These are phyloP conservation scores for Alternaria novae-zelandiae DNA, from an alignment of 2,329 filamentous ascomycete genomes.

Conservation along the genomic window DNA sequence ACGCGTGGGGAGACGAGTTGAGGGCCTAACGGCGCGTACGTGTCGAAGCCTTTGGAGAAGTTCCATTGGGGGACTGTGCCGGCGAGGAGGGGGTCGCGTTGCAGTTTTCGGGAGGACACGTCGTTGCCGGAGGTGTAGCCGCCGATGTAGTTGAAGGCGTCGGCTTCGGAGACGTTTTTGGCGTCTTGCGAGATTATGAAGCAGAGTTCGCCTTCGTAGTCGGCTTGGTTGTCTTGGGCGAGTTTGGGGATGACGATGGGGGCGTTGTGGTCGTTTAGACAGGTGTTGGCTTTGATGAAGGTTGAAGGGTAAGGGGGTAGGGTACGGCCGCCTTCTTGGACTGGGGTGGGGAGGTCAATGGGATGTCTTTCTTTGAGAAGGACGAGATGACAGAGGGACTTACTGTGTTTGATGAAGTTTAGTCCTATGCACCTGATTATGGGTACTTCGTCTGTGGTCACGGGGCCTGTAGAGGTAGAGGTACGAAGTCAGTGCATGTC, in stretches of 20 bases:
- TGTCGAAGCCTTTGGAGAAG: conserved; percentile 65
- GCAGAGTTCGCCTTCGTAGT: conserved; percentile 49
- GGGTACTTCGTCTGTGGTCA: conserved; percentile 59
- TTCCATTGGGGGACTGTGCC: conserved; percentile 63
- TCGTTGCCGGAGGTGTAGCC: conserved; percentile 65
- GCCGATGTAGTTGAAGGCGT: conserved; percentile 59
- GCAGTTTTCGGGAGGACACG: conserved; percentile 60
- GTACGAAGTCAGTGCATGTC: too few species aligned
- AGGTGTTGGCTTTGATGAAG: conserved; percentile 58
- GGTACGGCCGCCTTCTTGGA: conserved; percentile 59
- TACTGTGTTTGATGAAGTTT: conserved; percentile 65
- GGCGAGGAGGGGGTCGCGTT: conserved; percentile 57
- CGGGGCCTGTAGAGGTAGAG: too few species aligned
- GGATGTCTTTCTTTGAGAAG: too few species aligned
- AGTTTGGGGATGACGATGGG: conserved; percentile 57
- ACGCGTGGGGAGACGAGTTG: conserved; percentile 53
- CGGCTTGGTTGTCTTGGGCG: conserved; percentile 56
- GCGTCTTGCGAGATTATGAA: conserved; percentile 61
- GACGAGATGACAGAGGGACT: background rate
- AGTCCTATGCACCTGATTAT: conserved; percentile 65
- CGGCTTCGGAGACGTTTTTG: conserved; percentile 55
- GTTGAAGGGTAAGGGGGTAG: conserved; percentile 58
- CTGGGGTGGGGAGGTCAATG: conserved; percentile 34
- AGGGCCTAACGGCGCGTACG: conserved; percentile 61
- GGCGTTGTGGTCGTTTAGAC: conserved; percentile 50